phyloP scores from a whole-genome alignment of 805 yeast genomes.

The Suhomyces tanzawaensis region DNA sequence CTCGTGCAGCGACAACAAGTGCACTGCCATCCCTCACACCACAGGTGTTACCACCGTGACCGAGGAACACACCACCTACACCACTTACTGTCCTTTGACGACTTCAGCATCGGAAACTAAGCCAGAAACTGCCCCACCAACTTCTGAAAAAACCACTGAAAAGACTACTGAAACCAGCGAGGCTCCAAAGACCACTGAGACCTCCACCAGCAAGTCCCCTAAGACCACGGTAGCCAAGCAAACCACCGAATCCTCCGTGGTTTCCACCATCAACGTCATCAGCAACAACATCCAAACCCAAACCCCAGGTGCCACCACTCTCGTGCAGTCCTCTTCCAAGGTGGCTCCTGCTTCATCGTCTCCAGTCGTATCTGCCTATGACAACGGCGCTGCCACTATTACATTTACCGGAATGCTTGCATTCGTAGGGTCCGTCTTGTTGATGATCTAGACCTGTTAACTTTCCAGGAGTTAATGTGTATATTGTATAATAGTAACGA shows the following conservation, averaged over 20 bases:
- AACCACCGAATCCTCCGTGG: constrained; percentile 7
- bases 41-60: constrained; percentile 15
- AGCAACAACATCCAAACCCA: constrained; percentile 41
- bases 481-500: neutral
- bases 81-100: constrained; percentile 24
- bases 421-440: constrained; percentile 11
- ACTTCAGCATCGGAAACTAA: no score
- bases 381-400: constrained; percentile 28
- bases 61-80: constrained; percentile 20
- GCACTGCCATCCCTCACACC: constrained; percentile 12
- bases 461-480: neutral
- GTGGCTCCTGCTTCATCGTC: constrained; percentile 12
- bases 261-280: constrained; percentile 41
- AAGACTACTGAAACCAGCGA: constrained; percentile 7
- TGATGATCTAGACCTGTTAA: constrained; percentile 8
- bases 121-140: constrained; percentile 5
- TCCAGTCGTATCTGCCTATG: constrained; percentile 17
- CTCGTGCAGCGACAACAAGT: constrained; percentile 19
- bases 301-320: constrained; percentile 19
- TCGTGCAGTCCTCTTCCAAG: constrained; percentile 13
- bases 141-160: neutral
- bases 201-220: constrained; percentile 6
- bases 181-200: constrained; percentile 3
- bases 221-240: constrained; percentile 6
- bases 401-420: constrained; percentile 23